Percentiles rank a stretch among this genome's conserved stretches.
Evolutionary conservation across 2,329 filamentous ascomycete species (phyloP).

Genomic region (Ceratocystis diversiconidia): DNA sequence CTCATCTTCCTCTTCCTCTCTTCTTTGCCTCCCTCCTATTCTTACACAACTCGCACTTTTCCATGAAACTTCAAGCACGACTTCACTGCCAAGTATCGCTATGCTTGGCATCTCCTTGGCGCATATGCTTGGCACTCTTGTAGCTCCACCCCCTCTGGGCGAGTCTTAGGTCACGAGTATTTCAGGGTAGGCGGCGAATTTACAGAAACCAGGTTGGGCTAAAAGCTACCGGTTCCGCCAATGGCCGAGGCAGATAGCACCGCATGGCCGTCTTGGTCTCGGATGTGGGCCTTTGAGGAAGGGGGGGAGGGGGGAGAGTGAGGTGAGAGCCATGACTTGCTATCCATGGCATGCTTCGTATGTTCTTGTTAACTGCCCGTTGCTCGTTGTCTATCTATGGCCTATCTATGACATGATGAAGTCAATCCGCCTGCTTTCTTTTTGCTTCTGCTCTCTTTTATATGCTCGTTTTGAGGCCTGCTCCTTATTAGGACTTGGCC

Average conservation of each 20-base stretch:
- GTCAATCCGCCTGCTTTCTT: background rate
- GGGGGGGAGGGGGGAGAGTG: no score
- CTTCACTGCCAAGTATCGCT: slow-evolving; percentile 10
- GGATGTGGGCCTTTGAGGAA: background rate
- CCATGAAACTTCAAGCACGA: background rate
- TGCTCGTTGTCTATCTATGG: background rate
- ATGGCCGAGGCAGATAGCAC: slow-evolving; percentile 2
- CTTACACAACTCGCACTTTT: no score
- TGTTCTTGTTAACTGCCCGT: background rate
- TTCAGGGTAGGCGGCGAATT: background rate
- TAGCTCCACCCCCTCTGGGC: background rate
- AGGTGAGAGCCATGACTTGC: no score
- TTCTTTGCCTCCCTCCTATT: background rate
- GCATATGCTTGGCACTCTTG: slow-evolving; percentile 16
- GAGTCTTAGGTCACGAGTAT: background rate
- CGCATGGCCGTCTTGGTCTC: background rate
- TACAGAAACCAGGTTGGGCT: background rate
- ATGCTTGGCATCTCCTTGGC: slow-evolving; percentile 16
- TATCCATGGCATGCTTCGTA: background rate
- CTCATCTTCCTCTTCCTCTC: background rate
- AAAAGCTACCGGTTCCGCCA: background rate
- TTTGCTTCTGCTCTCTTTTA: background rate
- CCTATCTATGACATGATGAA: background rate
- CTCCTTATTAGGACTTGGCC: background rate
- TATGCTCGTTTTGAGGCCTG: background rate